Base-by-base conservation (phyloP, 306 rosid genomes). In the Begonia masoniana region DNA sequence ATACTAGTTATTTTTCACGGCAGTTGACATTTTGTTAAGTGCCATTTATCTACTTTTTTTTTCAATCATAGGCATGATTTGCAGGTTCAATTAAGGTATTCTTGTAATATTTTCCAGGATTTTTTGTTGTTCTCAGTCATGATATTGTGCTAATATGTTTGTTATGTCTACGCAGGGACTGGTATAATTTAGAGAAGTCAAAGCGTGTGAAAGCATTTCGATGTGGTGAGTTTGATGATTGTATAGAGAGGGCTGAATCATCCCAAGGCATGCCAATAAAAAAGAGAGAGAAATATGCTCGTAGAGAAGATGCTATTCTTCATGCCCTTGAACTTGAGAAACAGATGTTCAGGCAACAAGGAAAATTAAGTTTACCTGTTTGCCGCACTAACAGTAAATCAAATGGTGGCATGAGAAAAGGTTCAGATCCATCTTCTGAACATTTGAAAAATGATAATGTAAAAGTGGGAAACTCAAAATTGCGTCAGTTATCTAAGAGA, bases 101-200 rank as follows among this genome's bases (percentile, higher is more conserved):
- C 24, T 21, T 21, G 24, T 2, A 21, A 21, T 21, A 21, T 21
- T 21, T 3, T 21, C 24, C 24, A 2, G 24, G 24, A 21, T 11
- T 26, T 1, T 57, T 46, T 24, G 21, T 57, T 46, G 12, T 53
- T 53, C 21, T 54, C 57, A 42, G 15, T 51, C 9, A 57, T 26
- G 10, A 13, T 21, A 19, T 50, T n/a, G 10, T 45, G 43, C 31
- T 31, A n/a, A 65, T 68, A 58, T 50, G 65, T 59, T 66, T 60
- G 31, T 31, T 7, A 15, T 74, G 12, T 41, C 50, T 60, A 57
- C 39, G 62, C 74, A 89, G 97, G 51, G 97, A 89, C 67, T 89
- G 97, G 97, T 89, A 89, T 78, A 89, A 89, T 71, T 74, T 89
- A 74, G 97, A 89, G 71, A 89, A 89, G 68, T 89, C 97, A 41